phyloP scores from a whole-genome alignment of 1,284 basidiomycete species.

The Boletus subluridellus region DNA sequence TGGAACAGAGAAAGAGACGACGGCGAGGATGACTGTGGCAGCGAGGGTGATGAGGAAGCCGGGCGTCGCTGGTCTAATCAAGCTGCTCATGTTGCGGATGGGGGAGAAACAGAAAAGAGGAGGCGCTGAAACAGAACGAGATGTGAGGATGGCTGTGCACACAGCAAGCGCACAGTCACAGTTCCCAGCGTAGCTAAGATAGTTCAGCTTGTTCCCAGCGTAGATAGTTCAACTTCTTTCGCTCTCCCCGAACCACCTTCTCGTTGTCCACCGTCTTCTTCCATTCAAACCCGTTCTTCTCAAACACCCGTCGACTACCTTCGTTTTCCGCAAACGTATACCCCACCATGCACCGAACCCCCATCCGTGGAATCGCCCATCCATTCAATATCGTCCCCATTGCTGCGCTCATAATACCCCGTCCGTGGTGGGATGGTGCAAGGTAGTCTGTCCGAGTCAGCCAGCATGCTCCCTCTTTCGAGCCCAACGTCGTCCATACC shows the following conservation, averaged over 20 bases:
- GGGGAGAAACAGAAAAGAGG: not conserved
- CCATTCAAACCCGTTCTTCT: constrained; percentile 59
- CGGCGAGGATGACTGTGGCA: constrained; percentile 70
- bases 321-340: constrained; percentile 50
- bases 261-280: constrained; percentile 41
- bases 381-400: constrained; percentile 47
- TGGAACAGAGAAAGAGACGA: constrained; percentile 86
- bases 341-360: constrained; percentile 43
- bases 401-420: constrained; percentile 65
- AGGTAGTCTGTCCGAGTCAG: constrained; percentile 27
- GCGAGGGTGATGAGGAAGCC: constrained; percentile 76
- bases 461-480: constrained; percentile 11
- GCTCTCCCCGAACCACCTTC: constrained; percentile 34
- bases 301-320: constrained; percentile 57
- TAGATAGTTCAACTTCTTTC: constrained; percentile 20
- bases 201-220: constrained; percentile 5
- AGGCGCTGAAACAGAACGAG: not conserved
- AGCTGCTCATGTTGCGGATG: constrained; percentile 45
- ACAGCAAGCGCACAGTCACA: not conserved
- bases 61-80: constrained; percentile 75
- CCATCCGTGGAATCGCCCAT: constrained; percentile 62
- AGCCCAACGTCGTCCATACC: constrained; percentile 29
- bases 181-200: not conserved
- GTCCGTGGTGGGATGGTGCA: constrained; percentile 54
- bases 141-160: constrained; percentile 21